A percentile compares a stretch with the other conserved stretches of the same genome.
Evolutionary conservation across 73 alveolate species (phyloP).

Genomic region (Paramecium pentaurelia): DNA sequence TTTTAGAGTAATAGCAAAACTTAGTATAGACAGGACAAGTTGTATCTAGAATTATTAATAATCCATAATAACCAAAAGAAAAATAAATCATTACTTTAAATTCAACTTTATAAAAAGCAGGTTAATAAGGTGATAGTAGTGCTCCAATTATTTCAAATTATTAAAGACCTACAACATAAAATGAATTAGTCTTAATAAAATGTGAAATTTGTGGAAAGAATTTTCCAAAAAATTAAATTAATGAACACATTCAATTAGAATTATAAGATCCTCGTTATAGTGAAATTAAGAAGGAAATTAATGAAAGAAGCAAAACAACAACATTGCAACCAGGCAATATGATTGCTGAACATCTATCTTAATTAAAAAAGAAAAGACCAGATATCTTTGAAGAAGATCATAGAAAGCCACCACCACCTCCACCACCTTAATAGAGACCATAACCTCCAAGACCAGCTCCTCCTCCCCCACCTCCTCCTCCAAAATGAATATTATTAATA

Average conservation of each 20-base stretch:
- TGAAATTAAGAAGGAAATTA: slow-evolving; percentile 71
- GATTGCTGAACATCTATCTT: slow-evolving; percentile 19
- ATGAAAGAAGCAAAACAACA: slow-evolving; percentile 61
- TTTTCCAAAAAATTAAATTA: slow-evolving; percentile 80
- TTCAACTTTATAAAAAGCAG: neutral
- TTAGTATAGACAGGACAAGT: slow-evolving; percentile 68
- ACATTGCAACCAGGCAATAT: slow-evolving; percentile 15
- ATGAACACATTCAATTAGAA: slow-evolving; percentile 89
- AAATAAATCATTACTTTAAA: slow-evolving; percentile 43
- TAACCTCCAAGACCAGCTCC: slow-evolving; percentile 42
- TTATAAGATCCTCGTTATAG: slow-evolving; percentile 94
- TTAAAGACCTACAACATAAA: slow-evolving; percentile 71
- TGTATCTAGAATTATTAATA: slow-evolving; percentile 55
- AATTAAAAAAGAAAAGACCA: slow-evolving; percentile 46
- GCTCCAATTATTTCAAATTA: slow-evolving; percentile 83
- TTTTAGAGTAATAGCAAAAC: slow-evolving; percentile 7
- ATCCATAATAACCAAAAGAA: slow-evolving; percentile 45
- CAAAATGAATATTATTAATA: slow-evolving; percentile 66
- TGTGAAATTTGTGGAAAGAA: slow-evolving; percentile 89
- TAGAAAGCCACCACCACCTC: slow-evolving; percentile 45
- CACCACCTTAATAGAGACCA: slow-evolving; percentile 44
- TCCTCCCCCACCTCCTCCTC: slow-evolving; percentile 62
- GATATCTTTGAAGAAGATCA: slow-evolving; percentile 40
- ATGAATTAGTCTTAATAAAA: slow-evolving; percentile 72
- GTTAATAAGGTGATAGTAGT: slow-evolving; percentile 65